These are phyloP conservation scores for Amylocystis lapponica DNA, from an alignment of 768 basidiomycete species.

Conservation along the genomic window DNA sequence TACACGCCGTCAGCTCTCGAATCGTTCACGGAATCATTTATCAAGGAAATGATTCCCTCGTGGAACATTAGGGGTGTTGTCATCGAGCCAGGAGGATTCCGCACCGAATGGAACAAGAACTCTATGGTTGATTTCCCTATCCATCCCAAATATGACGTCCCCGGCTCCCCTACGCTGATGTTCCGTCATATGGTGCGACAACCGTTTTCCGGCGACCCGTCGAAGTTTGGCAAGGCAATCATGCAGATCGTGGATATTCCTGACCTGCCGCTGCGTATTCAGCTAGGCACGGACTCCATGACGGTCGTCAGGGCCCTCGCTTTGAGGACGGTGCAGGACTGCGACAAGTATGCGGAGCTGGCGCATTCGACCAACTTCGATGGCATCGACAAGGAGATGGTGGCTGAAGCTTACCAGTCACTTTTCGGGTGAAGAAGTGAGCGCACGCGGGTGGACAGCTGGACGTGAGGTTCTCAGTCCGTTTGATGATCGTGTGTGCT, in stretches of 20 bases:
- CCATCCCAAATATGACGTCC: slow-evolving; percentile 5
- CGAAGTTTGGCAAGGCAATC: slow-evolving; percentile 8
- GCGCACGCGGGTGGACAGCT: too few relatives aligned
- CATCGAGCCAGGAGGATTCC: slow-evolving; percentile 18
- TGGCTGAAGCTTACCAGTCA: too few relatives aligned
- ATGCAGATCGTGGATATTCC: not conserved
- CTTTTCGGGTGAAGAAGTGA: too few relatives aligned
- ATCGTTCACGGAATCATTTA: slow-evolving; percentile 14
- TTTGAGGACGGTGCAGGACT: too few relatives aligned
- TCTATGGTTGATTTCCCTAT: slow-evolving; percentile 7
- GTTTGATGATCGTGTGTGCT: too few relatives aligned
- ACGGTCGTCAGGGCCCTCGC: too few relatives aligned
- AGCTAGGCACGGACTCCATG: slow-evolving; percentile 1
- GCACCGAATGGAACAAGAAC: slow-evolving; percentile 11
- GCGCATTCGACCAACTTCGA: too few relatives aligned
- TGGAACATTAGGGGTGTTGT: slow-evolving; percentile 14
- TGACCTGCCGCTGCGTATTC: not conserved
- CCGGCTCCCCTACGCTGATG: slow-evolving; percentile 1
- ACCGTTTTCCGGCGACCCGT: too few relatives aligned
- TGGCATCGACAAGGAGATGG: too few relatives aligned
- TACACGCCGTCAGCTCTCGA: slow-evolving; percentile 10
- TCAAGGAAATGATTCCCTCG: slow-evolving; percentile 12
- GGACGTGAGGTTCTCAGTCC: too few relatives aligned
- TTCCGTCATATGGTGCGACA: slow-evolving; percentile 36
- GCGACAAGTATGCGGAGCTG: too few relatives aligned